A percentile compares a stretch with the other conserved stretches of the same genome.
Conservation (phyloP, 352 stramenopile genomes). For the Saprolegnia parasitica region DNA sequence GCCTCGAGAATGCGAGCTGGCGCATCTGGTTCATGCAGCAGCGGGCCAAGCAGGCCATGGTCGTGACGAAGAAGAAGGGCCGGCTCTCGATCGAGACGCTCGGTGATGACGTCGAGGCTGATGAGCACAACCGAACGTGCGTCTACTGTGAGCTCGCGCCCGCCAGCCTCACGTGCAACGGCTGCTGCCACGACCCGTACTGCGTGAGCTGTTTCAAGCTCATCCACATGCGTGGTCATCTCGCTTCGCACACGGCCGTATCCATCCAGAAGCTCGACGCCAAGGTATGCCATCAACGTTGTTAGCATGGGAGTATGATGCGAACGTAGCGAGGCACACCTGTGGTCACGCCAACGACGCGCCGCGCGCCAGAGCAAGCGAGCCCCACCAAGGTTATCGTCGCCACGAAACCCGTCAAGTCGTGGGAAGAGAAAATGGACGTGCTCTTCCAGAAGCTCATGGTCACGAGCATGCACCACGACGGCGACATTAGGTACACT, state of each 20-base stretch:
- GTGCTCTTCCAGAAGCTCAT: slow-evolving; percentile 79
- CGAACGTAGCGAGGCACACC: neutral
- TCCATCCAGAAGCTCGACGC: slow-evolving; percentile 37
- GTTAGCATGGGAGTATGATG: no score
- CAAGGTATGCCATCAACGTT: no score
- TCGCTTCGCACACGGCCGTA: slow-evolving; percentile 72
- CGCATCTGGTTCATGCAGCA: slow-evolving; percentile 76
- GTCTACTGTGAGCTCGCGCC: slow-evolving; percentile 77
- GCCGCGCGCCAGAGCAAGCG: neutral
- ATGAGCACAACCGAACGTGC: slow-evolving; percentile 37
- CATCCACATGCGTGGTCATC: slow-evolving; percentile 79
- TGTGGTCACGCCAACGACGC: neutral
- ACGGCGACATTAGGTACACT: slow-evolving; percentile 62
- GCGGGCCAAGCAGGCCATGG: neutral
- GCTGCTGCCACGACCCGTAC: slow-evolving; percentile 82
- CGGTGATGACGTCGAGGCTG: neutral
- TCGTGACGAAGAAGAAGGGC: neutral
- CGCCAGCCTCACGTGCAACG: slow-evolving; percentile 69
- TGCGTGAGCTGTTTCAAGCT: slow-evolving; percentile 85
- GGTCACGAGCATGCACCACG: slow-evolving; percentile 70
- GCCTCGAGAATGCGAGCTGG: slow-evolving; percentile 81
- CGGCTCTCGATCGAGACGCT: slow-evolving; percentile 3
- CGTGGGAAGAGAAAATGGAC: slow-evolving; percentile 82
- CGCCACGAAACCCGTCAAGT: slow-evolving; percentile 3
- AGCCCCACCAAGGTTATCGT: neutral